phyloP scores from a whole-genome alignment of 192 early-diverging fungal species.

The Piromyces sp. region DNA sequence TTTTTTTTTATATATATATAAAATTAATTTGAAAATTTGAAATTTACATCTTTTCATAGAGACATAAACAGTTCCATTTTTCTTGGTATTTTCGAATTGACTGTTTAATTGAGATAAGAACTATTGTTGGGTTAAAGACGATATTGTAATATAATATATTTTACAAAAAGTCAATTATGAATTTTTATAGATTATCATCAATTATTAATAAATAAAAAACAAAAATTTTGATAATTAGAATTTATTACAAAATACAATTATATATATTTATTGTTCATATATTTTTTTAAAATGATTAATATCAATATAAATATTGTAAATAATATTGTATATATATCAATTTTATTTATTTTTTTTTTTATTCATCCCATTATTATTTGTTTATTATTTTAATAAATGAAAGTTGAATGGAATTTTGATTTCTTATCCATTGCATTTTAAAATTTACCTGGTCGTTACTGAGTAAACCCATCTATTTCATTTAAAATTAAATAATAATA shows the following conservation, averaged over 20 bases:
- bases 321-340: too few species aligned
- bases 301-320: too few species aligned
- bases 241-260: too few species aligned
- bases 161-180: neutral
- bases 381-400: too few species aligned
- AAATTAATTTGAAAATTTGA: neutral
- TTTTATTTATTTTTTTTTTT: neutral
- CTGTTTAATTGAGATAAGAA: neutral
- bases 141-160: too few species aligned
- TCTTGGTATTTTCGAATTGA: constrained; percentile 2
- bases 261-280: too few species aligned
- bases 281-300: too few species aligned
- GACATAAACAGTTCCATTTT: constrained; percentile 5
- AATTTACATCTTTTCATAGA: constrained; percentile 6
- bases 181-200: neutral
- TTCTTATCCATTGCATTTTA: neutral
- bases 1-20: too few species aligned
- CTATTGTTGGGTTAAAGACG: neutral
- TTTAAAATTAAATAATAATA: too few species aligned
- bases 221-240: too few species aligned
- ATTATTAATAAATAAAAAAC: too few species aligned
- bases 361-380: constrained; percentile 3
- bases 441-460: neutral
- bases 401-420: too few species aligned
- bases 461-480: neutral